phyloP scores from a whole-genome alignment of 2,329 filamentous ascomycete genomes.

The Ceratocystis variospora region DNA sequence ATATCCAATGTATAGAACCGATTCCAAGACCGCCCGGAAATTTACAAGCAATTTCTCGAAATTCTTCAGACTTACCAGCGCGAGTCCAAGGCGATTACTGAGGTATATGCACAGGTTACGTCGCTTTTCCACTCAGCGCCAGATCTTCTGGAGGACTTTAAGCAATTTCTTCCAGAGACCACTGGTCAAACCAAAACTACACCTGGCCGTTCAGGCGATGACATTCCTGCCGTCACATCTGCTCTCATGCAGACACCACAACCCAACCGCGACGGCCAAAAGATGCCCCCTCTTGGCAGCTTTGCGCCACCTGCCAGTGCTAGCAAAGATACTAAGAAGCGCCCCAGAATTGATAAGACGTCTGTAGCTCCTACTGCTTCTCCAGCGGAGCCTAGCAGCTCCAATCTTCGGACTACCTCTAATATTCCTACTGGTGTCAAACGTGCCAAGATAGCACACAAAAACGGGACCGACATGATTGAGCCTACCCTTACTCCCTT shows the following conservation, averaged over 20 bases:
- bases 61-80: slow-evolving; percentile 96
- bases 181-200: slow-evolving; percentile 39
- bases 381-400: slow-evolving; percentile 12
- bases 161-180: slow-evolving; percentile 93
- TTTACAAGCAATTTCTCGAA: slow-evolving; percentile 98
- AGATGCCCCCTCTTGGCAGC: slow-evolving; percentile 86
- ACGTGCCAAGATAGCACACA: slow-evolving; percentile 62
- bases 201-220: slow-evolving; percentile 46
- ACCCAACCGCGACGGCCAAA: slow-evolving; percentile 46
- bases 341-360: slow-evolving; percentile 49
- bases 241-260: slow-evolving; percentile 43
- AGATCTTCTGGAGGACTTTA: slow-evolving; percentile 93
- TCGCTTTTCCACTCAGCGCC: slow-evolving; percentile 84
- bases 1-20: slow-evolving; percentile 54
- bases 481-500: slow-evolving; percentile 82
- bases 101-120: slow-evolving; percentile 95
- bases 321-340: slow-evolving; percentile 83
- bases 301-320: slow-evolving; percentile 74
- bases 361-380: slow-evolving; percentile 28
- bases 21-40: slow-evolving; percentile 90
- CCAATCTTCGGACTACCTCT: slow-evolving; percentile 17
- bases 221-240: slow-evolving; percentile 36
- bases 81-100: slow-evolving; percentile 95
- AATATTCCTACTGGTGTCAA: slow-evolving; percentile 28
- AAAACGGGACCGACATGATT: slow-evolving; percentile 48